Percentiles rank a stretch among this genome's conserved stretches.
Conservation (phyloP, 2,329 filamentous ascomycete genomes). For the Ophiostoma sp. region DNA sequence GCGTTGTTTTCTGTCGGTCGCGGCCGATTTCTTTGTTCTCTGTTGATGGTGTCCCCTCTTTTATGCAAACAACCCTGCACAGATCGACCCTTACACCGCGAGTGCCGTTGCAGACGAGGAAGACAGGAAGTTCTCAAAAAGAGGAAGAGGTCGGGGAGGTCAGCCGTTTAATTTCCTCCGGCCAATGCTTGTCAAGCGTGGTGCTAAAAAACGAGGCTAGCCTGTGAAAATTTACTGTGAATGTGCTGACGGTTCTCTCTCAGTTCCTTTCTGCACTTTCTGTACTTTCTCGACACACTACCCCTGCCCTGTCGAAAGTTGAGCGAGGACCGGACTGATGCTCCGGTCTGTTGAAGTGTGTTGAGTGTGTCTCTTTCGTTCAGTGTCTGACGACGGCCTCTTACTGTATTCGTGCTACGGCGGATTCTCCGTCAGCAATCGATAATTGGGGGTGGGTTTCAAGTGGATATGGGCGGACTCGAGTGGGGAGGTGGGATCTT, state of each 20-base stretch:
- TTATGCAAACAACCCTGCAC: constrained; percentile 11
- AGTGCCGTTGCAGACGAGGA: not conserved
- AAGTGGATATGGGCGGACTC: not conserved
- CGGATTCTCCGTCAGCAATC: constrained; percentile 9
- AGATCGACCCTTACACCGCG: constrained; percentile 3
- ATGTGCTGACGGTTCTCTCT: not conserved
- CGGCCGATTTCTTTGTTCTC: not conserved
- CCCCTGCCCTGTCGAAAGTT: constrained; percentile 8
- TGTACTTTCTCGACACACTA: constrained; percentile 3
- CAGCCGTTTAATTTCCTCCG: constrained; percentile 11
- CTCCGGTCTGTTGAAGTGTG: not conserved
- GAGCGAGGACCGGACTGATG: not conserved
- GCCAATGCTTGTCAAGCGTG: not conserved
- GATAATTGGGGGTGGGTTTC: not conserved
- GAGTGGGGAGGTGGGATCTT: not conserved
- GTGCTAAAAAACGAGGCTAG: not conserved
- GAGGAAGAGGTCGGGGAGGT: not conserved
- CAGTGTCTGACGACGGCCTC: constrained; percentile 1
- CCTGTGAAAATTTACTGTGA: not conserved
- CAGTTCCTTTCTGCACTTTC: not conserved
- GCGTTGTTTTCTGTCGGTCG: not conserved
- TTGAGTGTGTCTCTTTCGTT: not conserved
- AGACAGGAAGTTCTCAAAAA: not conserved
- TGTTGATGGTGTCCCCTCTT: not conserved
- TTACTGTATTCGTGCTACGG: constrained; percentile 12